Conservation (phyloP, 2,329 filamentous ascomycete species). For the Huntiella bhutanensis region DNA sequence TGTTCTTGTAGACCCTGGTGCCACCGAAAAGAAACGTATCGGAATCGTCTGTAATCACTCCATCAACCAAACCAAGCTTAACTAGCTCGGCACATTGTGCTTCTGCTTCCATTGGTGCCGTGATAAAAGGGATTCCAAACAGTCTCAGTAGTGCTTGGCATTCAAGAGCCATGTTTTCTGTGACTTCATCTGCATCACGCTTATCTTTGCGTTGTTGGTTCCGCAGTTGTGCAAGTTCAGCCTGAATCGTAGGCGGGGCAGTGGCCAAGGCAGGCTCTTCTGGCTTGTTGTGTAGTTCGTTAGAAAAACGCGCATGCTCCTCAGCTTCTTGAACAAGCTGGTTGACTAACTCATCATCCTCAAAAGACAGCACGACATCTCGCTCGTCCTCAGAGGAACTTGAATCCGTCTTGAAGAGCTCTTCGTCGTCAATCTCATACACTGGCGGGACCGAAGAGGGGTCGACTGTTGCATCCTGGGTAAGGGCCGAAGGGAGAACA, state of each 20-base stretch:
- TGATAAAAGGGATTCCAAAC: slow-evolving; percentile 91
- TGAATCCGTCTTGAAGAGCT: slow-evolving; percentile 23
- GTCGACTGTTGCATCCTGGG: slow-evolving; percentile 14
- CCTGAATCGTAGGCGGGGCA: slow-evolving; percentile 64
- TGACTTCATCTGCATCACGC: slow-evolving; percentile 90
- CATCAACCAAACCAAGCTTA: slow-evolving; percentile 70
- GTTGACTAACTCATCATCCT: slow-evolving; percentile 74
- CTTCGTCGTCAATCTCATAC: slow-evolving; percentile 19
- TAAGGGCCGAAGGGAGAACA: slow-evolving; percentile 15
- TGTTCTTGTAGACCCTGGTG: slow-evolving; percentile 94
- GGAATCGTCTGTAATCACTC: slow-evolving; percentile 92
- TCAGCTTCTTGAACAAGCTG: slow-evolving; percentile 81
- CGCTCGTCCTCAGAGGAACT: slow-evolving; percentile 28
- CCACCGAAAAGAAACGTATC: slow-evolving; percentile 95
- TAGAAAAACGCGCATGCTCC: slow-evolving; percentile 85
- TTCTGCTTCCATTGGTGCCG: slow-evolving; percentile 96
- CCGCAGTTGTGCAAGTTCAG: slow-evolving; percentile 68
- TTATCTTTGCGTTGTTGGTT: slow-evolving; percentile 94
- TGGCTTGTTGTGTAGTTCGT: slow-evolving; percentile 61
- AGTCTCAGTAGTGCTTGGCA: slow-evolving; percentile 78
- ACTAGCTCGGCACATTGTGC: slow-evolving; percentile 93
- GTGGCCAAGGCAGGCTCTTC: slow-evolving; percentile 27
- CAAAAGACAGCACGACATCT: slow-evolving; percentile 60
- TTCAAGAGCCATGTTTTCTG: slow-evolving; percentile 86
- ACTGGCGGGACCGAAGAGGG: slow-evolving; percentile 6